phyloP scores from a whole-genome alignment of 192 early-diverging fungal genomes.

The Funneliformis geosporum region DNA sequence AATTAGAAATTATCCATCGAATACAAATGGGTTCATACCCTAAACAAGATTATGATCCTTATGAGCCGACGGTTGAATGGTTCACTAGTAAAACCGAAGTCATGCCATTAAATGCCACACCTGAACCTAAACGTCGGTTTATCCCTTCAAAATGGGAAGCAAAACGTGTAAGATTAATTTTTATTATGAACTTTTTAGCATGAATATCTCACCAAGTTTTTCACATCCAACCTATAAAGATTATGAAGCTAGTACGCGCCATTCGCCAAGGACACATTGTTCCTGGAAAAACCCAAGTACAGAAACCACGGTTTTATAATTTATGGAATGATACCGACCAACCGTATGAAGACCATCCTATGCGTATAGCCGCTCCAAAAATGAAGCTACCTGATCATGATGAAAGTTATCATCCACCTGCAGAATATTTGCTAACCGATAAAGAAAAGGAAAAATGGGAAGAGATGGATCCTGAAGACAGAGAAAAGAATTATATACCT shows the following conservation, averaged over 20 bases:
- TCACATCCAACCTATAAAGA: slow-evolving; percentile 33
- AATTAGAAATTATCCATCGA: slow-evolving; percentile 91
- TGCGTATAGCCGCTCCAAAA: slow-evolving; percentile 91
- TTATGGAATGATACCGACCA: slow-evolving; percentile 78
- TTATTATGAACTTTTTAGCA: not conserved
- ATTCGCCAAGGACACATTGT: slow-evolving; percentile 88
- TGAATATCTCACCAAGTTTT: not conserved
- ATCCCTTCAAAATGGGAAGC: slow-evolving; percentile 94
- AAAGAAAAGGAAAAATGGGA: slow-evolving; percentile 84
- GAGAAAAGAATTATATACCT: slow-evolving; percentile 63
- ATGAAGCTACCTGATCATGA: slow-evolving; percentile 84
- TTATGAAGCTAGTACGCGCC: slow-evolving; percentile 97
- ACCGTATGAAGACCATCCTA: slow-evolving; percentile 58
- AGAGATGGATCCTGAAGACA: slow-evolving; percentile 73
- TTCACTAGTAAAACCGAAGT: slow-evolving; percentile 83
- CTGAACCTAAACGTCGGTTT: slow-evolving; percentile 94
- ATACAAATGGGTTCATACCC: slow-evolving; percentile 81
- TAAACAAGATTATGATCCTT: slow-evolving; percentile 86
- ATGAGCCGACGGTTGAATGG: slow-evolving; percentile 93
- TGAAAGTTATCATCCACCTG: slow-evolving; percentile 97
- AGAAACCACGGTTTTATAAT: slow-evolving; percentile 78
- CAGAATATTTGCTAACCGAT: slow-evolving; percentile 85
- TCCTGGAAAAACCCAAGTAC: slow-evolving; percentile 53
- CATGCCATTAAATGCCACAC: slow-evolving; percentile 85
- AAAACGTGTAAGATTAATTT: slow-evolving; percentile 58